Conservation (phyloP, 176 grass and related monocot genomes). For the Avena eriantha region DNA sequence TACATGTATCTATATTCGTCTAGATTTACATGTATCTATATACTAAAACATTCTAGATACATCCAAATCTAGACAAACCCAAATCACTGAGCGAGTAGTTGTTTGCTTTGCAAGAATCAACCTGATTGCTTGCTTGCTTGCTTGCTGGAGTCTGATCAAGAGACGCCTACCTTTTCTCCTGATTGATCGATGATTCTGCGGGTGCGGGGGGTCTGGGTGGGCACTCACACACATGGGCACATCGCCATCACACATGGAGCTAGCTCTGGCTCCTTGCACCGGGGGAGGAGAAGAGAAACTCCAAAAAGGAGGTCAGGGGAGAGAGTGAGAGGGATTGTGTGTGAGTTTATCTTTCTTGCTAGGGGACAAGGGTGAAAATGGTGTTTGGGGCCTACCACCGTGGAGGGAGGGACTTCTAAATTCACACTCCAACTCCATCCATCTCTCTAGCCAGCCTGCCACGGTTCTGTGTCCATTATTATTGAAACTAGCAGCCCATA, state of each 20-base stretch:
- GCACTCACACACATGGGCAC: constrained; percentile 24
- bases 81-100: too few species aligned
- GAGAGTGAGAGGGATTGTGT: constrained; percentile 40
- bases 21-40: too few species aligned
- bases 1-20: too few species aligned
- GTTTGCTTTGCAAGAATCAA: constrained; percentile 40
- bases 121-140: constrained; percentile 20
- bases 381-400: constrained; percentile 42
- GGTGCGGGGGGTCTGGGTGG: constrained; percentile 34
- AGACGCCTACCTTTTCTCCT: constrained; percentile 23
- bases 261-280: constrained; percentile 39
- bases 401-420: neutral
- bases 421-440: constrained; percentile 5
- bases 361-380: constrained; percentile 46
- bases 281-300: neutral
- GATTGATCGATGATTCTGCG: constrained; percentile 23
- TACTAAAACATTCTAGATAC: too few species aligned
- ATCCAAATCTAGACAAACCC: too few species aligned
- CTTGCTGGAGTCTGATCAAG: constrained; percentile 29
- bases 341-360: constrained; percentile 53
- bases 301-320: constrained; percentile 12
- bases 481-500: neutral
- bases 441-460: neutral
- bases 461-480: constrained; percentile 10
- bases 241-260: constrained; percentile 20